Conservation (phyloP, 1,139 yeast species). For the Candida frijolesensis region DNA sequence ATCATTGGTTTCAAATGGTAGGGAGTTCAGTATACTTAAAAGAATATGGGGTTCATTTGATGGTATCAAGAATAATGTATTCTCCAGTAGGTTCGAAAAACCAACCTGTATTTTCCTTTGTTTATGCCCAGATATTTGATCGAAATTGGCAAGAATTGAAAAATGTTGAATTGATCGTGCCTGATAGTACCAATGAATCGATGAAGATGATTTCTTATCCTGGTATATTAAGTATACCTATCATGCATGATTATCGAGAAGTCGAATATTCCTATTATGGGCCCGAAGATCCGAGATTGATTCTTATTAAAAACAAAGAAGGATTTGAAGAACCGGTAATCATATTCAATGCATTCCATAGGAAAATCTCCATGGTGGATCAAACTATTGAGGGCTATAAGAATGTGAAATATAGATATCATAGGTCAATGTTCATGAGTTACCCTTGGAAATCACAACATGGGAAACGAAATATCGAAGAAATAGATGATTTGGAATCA, state of each 20-base stretch:
- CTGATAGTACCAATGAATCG: not conserved
- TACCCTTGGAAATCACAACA: conserved; percentile 44
- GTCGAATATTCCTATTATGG: conserved; percentile 32
- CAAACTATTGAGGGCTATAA: conserved; percentile 3
- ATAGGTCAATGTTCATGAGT: conserved; percentile 36
- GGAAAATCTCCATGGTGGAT: conserved; percentile 20
- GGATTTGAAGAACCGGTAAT: conserved; percentile 37
- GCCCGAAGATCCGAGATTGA: conserved; percentile 51
- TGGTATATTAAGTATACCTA: conserved; percentile 29
- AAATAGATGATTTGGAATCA: conserved; percentile 17
- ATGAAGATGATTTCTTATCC: conserved; percentile 25
- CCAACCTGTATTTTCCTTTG: conserved; percentile 35
- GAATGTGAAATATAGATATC: conserved; percentile 17
- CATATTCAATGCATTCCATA: conserved; percentile 31
- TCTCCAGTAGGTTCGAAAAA: conserved; percentile 31
- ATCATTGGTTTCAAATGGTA: conserved; percentile 39
- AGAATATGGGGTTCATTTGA: conserved; percentile 41
- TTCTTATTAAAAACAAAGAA: conserved; percentile 29
- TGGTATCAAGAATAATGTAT: conserved; percentile 39
- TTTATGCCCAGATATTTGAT: conserved; percentile 41
- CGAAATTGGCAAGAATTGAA: conserved; percentile 37
- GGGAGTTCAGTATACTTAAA: conserved; percentile 45
- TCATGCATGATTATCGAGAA: conserved; percentile 30
- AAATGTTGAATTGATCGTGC: not conserved
- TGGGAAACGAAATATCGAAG: conserved; percentile 34